phyloP scores from a whole-genome alignment of 2,329 filamentous ascomycete species.

The Zelopaecilomyces penicillatus region DNA sequence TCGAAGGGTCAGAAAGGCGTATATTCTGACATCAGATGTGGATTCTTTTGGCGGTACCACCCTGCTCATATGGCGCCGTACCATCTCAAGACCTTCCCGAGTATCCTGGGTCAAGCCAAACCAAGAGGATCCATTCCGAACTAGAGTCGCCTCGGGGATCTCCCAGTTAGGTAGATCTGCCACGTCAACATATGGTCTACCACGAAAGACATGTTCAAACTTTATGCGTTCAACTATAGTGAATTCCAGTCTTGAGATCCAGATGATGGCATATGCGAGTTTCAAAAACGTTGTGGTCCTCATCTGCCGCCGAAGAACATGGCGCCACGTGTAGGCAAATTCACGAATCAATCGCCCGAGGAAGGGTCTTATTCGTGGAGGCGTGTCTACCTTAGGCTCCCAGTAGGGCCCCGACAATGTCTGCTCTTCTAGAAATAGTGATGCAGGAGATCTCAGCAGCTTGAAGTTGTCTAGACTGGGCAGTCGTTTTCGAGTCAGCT shows the following conservation, averaged over 20 bases:
- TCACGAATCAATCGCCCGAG: conserved; percentile 10
- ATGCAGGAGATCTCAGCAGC: not conserved
- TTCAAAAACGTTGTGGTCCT: conserved; percentile 12
- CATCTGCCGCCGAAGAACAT: conserved; percentile 11
- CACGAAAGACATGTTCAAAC: conserved; percentile 9
- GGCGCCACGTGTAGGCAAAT: conserved; percentile 14
- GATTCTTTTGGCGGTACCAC: not conserved
- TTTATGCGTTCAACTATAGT: conserved; percentile 6
- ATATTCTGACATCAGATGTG: conserved; percentile 1
- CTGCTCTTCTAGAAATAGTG: not conserved
- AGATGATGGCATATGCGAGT: conserved; percentile 12
- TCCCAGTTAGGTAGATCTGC: conserved; percentile 13
- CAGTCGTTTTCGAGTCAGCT: conserved; percentile 3
- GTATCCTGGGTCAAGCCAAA: conserved; percentile 10
- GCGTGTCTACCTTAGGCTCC: conserved; percentile 6
- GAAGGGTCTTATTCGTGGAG: conserved; percentile 7
- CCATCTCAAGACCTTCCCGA: conserved; percentile 10
- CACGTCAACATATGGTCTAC: conserved; percentile 10
- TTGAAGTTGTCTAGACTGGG: conserved; percentile 11
- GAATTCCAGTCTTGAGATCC: conserved; percentile 12
- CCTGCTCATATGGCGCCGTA: conserved; percentile 9
- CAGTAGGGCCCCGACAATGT: conserved; percentile 9
- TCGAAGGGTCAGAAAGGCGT: conserved; percentile 11
- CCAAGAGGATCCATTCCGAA: conserved; percentile 12
- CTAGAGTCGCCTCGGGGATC: conserved; percentile 3